Base-by-base conservation (phyloP, 192 early-diverging fungal genomes). In the Spinellus fusiger region DNA sequence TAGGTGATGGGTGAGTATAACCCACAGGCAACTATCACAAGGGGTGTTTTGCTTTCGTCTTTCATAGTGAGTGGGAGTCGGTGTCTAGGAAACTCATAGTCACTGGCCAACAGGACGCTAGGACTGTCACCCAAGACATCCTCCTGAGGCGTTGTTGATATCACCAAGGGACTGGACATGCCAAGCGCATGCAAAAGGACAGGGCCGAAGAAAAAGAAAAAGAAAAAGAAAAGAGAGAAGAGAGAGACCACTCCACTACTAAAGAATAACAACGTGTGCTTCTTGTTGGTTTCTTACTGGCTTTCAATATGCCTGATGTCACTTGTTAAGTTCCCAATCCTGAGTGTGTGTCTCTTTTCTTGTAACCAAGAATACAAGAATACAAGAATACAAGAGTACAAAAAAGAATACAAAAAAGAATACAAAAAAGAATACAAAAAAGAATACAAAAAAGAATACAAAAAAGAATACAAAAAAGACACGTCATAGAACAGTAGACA, bases 1-100 rank as follows among this genome's bases (percentile, higher is more conserved):
- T 98, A 93, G 4, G 97, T 99, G 38, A 99, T 88, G 10, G 97
- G 97, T 2, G 93, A 95, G 74, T 89, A 99, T 1, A 94, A 98
- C 10, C 97, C 97, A 66, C 97, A 99, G 5, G 90, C 95, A 15
- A 99, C 89, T 23, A 96, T 79, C 4, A 96, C 93, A 12, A 96
- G 77, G 13, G 97, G 95, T 9, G 70, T 83, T 68, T 87, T 90
- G 15, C 58, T 69, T n/a, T 77, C 76, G 56, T 87, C 86, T 84
- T 55, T 62, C 64, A 71, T 61, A 1, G 47, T 29, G 9, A 22
- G 34, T n/a, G 63, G 35, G 15, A 71, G 25, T 8, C 54, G 50
- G 27, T 65, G 54, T 40, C 59, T 59, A 20, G 69, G 69, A 34
- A 71, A 71, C 25, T 15, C 22, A 57, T 71, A 71, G 18, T 55